Percentiles rank a stretch among this genome's conserved stretches.
Conservation (phyloP, 73 alveolate genomes). For the Blepharisma japonicum region DNA sequence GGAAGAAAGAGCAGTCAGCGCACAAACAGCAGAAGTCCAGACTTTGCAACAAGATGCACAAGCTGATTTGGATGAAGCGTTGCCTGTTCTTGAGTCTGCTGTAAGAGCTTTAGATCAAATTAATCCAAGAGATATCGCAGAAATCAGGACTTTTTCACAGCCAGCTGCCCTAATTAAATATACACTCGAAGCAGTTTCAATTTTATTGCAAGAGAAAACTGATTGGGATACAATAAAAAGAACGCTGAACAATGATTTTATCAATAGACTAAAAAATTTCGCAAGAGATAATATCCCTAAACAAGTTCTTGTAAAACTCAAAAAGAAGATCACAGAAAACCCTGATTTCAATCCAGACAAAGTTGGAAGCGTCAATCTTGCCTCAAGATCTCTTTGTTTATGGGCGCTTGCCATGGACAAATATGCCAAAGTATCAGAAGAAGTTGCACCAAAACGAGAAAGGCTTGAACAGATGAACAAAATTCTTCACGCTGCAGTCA, state of each 20-base stretch:
- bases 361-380: slow-evolving; percentile 66
- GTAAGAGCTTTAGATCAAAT: slow-evolving; percentile 93
- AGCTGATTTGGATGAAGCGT: slow-evolving; percentile 92
- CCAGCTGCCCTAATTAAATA: slow-evolving; percentile 11
- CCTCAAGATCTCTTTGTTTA: slow-evolving; percentile 73
- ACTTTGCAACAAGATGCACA: slow-evolving; percentile 92
- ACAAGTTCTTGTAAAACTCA: slow-evolving; percentile 47
- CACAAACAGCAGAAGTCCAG: slow-evolving; percentile 70
- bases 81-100: slow-evolving; percentile 98
- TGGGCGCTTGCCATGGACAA: slow-evolving; percentile 88
- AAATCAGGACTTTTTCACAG: slow-evolving; percentile 55
- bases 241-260: slow-evolving; percentile 57
- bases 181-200: slow-evolving; percentile 59
- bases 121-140: slow-evolving; percentile 79
- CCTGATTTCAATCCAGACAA: slow-evolving; percentile 73
- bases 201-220: slow-evolving; percentile 68
- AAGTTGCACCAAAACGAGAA: slow-evolving; percentile 68
- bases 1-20: slow-evolving; percentile 92
- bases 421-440: slow-evolving; percentile 73
- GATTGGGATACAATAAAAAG: slow-evolving; percentile 74
- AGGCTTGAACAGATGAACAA: slow-evolving; percentile 78
- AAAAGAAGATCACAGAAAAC: slow-evolving; percentile 62
- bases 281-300: slow-evolving; percentile 65
- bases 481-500: slow-evolving; percentile 69
- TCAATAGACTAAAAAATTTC: slow-evolving; percentile 58